These are phyloP conservation scores for Ophiostoma pallidulum DNA, from an alignment of 2,329 filamentous ascomycete genomes.

Conservation along the genomic window DNA sequence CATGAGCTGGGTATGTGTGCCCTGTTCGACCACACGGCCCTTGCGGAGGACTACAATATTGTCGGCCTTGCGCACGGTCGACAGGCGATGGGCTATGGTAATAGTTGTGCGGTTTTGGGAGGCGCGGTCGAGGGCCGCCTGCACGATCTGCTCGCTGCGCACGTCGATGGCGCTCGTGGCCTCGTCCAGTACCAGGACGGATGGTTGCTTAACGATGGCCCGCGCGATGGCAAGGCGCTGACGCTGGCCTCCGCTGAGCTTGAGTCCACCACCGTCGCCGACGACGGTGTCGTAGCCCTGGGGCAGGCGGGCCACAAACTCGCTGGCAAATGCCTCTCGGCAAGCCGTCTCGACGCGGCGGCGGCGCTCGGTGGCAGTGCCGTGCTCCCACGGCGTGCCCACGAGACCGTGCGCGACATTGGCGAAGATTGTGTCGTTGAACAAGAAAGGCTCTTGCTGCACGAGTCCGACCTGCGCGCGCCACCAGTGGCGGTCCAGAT, in stretches of 20 bases:
- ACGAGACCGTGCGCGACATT: slow-evolving; percentile 46
- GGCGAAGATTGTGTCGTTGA: slow-evolving; percentile 38
- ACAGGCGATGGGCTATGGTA: slow-evolving; percentile 40
- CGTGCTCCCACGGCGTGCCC: slow-evolving; percentile 30
- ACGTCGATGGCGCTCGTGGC: slow-evolving; percentile 43
- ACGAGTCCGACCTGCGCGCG: slow-evolving; percentile 35
- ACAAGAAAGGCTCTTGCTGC: slow-evolving; percentile 33
- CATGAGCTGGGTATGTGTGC: slow-evolving; percentile 65
- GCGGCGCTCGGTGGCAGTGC: slow-evolving; percentile 33
- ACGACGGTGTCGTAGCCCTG: slow-evolving; percentile 63
- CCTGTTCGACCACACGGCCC: slow-evolving; percentile 62
- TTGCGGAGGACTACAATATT: slow-evolving; percentile 67
- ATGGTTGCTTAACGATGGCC: slow-evolving; percentile 22
- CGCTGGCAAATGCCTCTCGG: slow-evolving; percentile 57
- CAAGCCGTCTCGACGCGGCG: slow-evolving; percentile 55
- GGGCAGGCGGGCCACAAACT: slow-evolving; percentile 57
- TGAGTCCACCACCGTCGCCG: slow-evolving; percentile 71
- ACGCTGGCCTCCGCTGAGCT: slow-evolving; percentile 67
- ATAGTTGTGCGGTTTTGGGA: slow-evolving; percentile 22
- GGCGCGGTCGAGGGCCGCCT: slow-evolving; percentile 22
- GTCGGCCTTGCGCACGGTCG: slow-evolving; percentile 68
- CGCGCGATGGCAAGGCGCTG: slow-evolving; percentile 58
- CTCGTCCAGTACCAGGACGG: slow-evolving; percentile 24
- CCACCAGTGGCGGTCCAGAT: slow-evolving; percentile 55
- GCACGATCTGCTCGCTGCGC: slow-evolving; percentile 23